Evolutionary conservation across 495 filamentous ascomycete genomes (phyloP), one percentile per base, ranked within the genome.

Genomic region (Schizothecium vesticola): DNA sequence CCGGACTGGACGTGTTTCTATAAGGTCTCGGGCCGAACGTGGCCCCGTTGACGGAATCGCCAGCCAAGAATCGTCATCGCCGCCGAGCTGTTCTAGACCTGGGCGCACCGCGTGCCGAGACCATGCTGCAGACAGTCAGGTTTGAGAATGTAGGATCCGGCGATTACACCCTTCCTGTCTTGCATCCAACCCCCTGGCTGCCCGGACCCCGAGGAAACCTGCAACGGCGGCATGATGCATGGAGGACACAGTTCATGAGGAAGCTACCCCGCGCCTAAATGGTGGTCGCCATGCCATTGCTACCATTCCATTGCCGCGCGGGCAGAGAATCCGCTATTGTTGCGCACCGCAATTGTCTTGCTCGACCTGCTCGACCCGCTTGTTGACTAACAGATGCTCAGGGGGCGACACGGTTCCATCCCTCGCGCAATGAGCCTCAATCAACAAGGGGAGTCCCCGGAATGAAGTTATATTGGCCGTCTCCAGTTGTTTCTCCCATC

Each of bases 201-300:
- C 59, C 65, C 56, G 33, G 43, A 19, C 19, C 43, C 43, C 43
- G 65, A 65, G 62, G 66, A 71, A 70, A 69, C 29, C 64, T 72
- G 43, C 43, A 51, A 51, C 43, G 43, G 43, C 43, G 43, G 73
- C 69, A 70, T 28, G 36, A 62, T 62, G 68, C 66, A 65, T 71
- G 72, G 64, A 63, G 22, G 66, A 59, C 16, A 51, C 62, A 58
- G 57, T 55, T 67, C 66, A 66, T 67, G 71, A 68, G 71, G 19
- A n/a, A 63, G 57, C 58, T 70, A 60, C 69, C 65, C 73, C 69
- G 69, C 71, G 65, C 36, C 66, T 67, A 67, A 66, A 64, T 71
- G 19, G 58, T 67, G 25, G 21, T n/a, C 31, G 33, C 51, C 65
- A 71, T 71, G 69, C 33, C 51, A 57, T 29, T 56, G 61, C 29